These are phyloP conservation scores for Sisymbrium altissimum DNA, from an alignment of 345 rosid genomes.

Conservation along the genomic window DNA sequence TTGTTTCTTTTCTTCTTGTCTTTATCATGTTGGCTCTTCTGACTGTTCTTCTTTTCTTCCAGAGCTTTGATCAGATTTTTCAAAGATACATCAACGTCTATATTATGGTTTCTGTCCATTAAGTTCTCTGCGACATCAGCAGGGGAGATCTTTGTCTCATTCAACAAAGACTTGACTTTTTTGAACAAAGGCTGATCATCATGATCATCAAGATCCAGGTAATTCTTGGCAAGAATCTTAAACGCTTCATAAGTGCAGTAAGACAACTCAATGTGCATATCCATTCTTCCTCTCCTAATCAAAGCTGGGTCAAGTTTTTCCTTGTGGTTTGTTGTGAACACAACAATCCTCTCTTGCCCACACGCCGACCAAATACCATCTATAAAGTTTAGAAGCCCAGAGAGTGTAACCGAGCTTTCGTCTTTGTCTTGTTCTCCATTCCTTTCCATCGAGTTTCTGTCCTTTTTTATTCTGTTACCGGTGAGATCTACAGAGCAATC, in stretches of 20 bases:
- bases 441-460: neutral
- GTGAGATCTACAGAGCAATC: conserved; percentile 44
- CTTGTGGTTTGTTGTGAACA: conserved; percentile 58
- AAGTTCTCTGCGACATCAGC: conserved; percentile 42
- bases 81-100: neutral
- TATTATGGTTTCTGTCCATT: conserved; percentile 29
- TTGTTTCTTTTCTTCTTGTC: neutral
- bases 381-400: conserved; percentile 60
- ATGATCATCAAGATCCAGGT: conserved; percentile 36
- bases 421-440: conserved; percentile 3
- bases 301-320: conserved; percentile 68
- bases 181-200: conserved; percentile 29
- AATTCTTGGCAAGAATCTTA: conserved; percentile 44
- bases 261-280: conserved; percentile 41
- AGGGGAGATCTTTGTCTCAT: conserved; percentile 34
- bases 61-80: conserved; percentile 5
- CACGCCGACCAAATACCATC: conserved; percentile 76
- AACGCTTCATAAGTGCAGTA: conserved; percentile 46
- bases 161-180: conserved; percentile 29
- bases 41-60: conserved; percentile 7
- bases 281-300: conserved; percentile 69
- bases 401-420: conserved; percentile 46
- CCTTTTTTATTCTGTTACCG: conserved; percentile 19
- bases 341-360: conserved; percentile 62
- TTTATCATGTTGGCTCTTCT: too few species aligned